Evolutionary conservation across 176 grass and related monocot species (phyloP), one percentile per base, ranked within the genome.

Genomic region (Carex myosuroides): DNA sequence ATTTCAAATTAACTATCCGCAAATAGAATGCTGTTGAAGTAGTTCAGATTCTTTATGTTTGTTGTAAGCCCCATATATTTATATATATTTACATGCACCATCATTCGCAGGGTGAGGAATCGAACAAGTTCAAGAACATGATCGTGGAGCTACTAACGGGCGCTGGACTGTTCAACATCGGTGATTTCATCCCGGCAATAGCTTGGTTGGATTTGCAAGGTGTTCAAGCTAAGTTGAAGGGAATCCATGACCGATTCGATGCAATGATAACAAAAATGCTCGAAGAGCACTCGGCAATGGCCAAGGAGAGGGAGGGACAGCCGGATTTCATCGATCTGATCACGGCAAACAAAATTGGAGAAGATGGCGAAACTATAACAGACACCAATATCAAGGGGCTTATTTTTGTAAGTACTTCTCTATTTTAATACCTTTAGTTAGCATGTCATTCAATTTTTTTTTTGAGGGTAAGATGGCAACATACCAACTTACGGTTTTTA

Each of bases 121-220:
- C 94, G 13, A 97, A 93, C 80, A 85, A 86, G 87, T 93, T 93
- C 86, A 97, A 97, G 89, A 89, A 93, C 55, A 97, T 97, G 94
- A 87, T 97, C 84, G 79, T 93, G 46, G 89, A 92, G 39, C 88
- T 97, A 52, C 84, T 97, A 70, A 97, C 94, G 0, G 94, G 94
- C 8, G 74, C 71, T 0, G 94, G 91, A 13, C 42, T 97, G 77
- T 97, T 97, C 88, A 93, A 93, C 87, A 90, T 97, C 81, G 79
- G 94, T 30, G 94, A 97, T 85, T 97, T 97, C 78, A 88, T 97
- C 78, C 94, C 94, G 63, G 88, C 88, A 80, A 64, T 97, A 86
- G 79, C 94, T 70, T 54, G 89, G 65, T 78, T 97, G 86, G 94
- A 97, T 85, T 81, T 97, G 81, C 94, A 97, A 83, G 91, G 94